These are phyloP conservation scores for Cryptosporidium tyzzeri DNA, from an alignment of 169 alveolate genomes.

Conservation along the genomic window DNA sequence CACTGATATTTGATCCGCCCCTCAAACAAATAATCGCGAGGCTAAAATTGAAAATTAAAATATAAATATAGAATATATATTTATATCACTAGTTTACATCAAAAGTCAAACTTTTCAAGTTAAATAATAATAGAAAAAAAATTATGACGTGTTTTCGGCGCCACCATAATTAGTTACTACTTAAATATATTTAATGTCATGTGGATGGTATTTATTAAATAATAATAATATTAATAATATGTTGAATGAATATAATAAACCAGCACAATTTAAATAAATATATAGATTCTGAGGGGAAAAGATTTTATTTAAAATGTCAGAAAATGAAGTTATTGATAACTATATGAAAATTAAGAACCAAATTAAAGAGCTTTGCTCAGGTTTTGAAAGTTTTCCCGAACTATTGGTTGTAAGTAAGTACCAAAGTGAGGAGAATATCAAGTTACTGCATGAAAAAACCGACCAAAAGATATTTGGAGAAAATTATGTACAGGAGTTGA, in stretches of 20 bases:
- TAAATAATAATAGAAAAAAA: neutral
- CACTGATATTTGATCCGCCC: neutral
- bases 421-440: conserved; percentile 38
- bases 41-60: neutral
- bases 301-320: neutral
- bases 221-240: no score
- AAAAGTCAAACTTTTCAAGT: neutral
- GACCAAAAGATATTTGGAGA: conserved; percentile 93
- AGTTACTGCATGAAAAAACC: conserved; percentile 75
- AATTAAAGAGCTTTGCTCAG: neutral
- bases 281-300: conserved; percentile 15
- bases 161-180: neutral
- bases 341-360: neutral
- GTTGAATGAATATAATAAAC: no score
- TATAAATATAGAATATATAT: neutral
- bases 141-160: conserved; percentile 31
- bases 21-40: neutral
- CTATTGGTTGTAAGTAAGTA: conserved; percentile 58
- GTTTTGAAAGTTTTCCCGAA: conserved; percentile 31
- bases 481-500: conserved; percentile 91
- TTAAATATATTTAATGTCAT: neutral
- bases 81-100: conserved; percentile 2
- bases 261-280: neutral
- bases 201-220: neutral
- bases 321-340: conserved; percentile 17